Evolutionary conservation across 306 rosid species (phyloP).

Genomic region (Inga laurina): DNA sequence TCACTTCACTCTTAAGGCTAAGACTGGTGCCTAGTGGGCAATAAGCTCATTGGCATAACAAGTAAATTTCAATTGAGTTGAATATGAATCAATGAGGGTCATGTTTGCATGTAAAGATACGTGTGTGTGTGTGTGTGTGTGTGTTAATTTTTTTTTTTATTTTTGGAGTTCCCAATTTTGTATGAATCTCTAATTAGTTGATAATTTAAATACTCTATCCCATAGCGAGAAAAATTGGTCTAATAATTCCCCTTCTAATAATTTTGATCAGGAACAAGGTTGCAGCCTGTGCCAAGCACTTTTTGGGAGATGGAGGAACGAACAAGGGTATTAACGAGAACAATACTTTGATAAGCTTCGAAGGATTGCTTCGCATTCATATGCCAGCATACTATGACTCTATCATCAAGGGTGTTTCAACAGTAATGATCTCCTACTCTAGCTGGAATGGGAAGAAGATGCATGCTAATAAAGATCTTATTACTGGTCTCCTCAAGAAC

Average conservation of each 20-base stretch:
- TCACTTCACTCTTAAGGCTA: neutral
- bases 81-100: neutral
- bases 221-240: conserved; percentile 14
- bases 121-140: neutral
- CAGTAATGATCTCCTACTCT: conserved; percentile 80
- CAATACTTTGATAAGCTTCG: conserved; percentile 64
- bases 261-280: conserved; percentile 64
- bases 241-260: conserved; percentile 26
- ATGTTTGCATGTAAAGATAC: neutral
- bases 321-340: conserved; percentile 82
- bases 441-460: conserved; percentile 85
- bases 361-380: conserved; percentile 70
- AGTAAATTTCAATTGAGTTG: neutral
- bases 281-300: conserved; percentile 98
- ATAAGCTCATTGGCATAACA: neutral
- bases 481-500: conserved; percentile 69
- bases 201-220: neutral
- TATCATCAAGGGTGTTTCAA: conserved; percentile 72
- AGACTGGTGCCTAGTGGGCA: neutral
- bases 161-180: neutral
- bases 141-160: neutral
- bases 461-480: conserved; percentile 73
- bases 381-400: conserved; percentile 78
- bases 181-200: neutral
- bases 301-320: conserved; percentile 94